Evolutionary conservation across 208 protist genomes (phyloP).

Genomic region (Trichomonas tenax): DNA sequence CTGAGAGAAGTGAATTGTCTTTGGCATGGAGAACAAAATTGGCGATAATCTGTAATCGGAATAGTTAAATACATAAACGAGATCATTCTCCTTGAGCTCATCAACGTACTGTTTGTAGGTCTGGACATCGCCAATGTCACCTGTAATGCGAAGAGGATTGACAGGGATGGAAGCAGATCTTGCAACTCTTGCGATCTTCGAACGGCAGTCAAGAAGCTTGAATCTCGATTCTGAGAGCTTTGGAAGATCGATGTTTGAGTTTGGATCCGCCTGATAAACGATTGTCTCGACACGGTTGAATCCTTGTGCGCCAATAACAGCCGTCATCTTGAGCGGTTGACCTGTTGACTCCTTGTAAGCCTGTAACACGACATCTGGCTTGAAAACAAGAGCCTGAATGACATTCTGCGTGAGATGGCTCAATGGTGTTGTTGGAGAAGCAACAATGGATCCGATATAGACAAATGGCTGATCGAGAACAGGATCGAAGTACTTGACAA

Average conservation of each 20-base stretch:
- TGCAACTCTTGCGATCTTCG: not conserved
- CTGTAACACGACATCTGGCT: not conserved
- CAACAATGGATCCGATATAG: not conserved
- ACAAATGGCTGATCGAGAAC: not conserved
- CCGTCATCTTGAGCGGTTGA: not conserved
- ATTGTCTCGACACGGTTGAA: not conserved
- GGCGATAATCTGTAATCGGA: not conserved
- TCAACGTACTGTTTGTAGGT: not conserved
- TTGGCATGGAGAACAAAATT: not conserved
- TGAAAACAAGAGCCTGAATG: not conserved
- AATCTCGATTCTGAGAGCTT: not conserved
- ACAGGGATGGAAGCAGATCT: not conserved
- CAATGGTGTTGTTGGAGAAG: not conserved
- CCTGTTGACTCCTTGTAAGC: not conserved
- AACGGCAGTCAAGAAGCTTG: not conserved
- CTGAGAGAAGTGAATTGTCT: not conserved
- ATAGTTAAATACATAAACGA: not conserved
- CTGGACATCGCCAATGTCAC: not conserved
- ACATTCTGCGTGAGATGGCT: not conserved
- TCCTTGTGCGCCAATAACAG: not conserved
- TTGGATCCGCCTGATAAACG: not conserved
- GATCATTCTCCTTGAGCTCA: not conserved
- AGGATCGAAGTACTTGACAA: not conserved
- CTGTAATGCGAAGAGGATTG: not conserved
- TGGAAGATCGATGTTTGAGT: not conserved